Conservation (phyloP, 2,329 filamentous ascomycete genomes). For the Shiraia sp. region DNA sequence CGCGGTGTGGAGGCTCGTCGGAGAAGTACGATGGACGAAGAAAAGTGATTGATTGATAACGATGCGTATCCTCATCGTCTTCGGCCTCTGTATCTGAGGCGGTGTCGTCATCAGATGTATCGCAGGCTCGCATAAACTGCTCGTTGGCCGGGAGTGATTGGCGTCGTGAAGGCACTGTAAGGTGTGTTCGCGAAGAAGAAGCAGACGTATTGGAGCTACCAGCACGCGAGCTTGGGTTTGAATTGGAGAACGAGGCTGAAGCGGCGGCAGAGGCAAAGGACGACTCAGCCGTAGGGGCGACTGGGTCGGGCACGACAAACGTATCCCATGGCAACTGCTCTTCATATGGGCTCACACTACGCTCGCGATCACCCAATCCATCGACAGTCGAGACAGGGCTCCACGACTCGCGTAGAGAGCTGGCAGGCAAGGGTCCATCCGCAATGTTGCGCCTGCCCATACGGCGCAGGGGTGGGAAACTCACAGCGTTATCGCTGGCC, state of each 20-base stretch:
- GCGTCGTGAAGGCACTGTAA: slow-evolving; percentile 44
- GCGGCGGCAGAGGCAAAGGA: slow-evolving; percentile 76
- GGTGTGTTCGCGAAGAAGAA: slow-evolving; percentile 41
- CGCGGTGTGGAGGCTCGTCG: slow-evolving; percentile 32
- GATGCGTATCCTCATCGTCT: slow-evolving; percentile 29
- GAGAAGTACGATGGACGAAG: slow-evolving; percentile 24
- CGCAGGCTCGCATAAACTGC: slow-evolving; percentile 57
- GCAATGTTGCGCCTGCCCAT: slow-evolving; percentile 44
- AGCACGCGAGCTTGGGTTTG: slow-evolving; percentile 45
- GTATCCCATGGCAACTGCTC: slow-evolving; percentile 71
- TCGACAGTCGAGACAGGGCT: slow-evolving; percentile 55
- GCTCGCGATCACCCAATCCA: slow-evolving; percentile 81
- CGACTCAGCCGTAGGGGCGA: slow-evolving; percentile 76
- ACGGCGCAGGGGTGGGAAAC: slow-evolving; percentile 42
- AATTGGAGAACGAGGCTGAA: slow-evolving; percentile 53
- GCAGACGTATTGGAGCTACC: slow-evolving; percentile 49
- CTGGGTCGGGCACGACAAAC: slow-evolving; percentile 79
- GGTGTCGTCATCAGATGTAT: slow-evolving; percentile 50
- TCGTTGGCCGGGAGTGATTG: slow-evolving; percentile 30
- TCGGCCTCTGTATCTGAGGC: slow-evolving; percentile 59
- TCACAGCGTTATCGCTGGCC: slow-evolving; percentile 31
- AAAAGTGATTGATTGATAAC: slow-evolving; percentile 7
- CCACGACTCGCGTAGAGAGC: slow-evolving; percentile 45
- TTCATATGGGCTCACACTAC: slow-evolving; percentile 72
- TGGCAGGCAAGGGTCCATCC: slow-evolving; percentile 41